These are phyloP conservation scores for Bruguiera parviflora DNA, from an alignment of 345 rosid genomes.

Conservation along the genomic window DNA sequence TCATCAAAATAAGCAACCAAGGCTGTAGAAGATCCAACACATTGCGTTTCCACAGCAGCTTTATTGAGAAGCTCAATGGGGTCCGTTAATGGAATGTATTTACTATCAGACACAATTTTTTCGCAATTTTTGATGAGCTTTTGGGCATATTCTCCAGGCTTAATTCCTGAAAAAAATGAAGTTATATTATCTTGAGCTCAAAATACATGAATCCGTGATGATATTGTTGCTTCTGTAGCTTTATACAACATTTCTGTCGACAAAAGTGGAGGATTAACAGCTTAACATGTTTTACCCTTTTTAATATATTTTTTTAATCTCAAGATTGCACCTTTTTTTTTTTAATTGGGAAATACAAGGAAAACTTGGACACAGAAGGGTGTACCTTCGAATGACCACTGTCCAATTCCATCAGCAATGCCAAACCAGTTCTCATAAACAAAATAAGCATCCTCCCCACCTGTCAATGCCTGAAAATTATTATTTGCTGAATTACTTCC, in stretches of 20 bases:
- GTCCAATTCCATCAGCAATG: conserved; percentile 69
- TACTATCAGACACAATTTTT: conserved; percentile 39
- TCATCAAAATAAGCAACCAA: conserved; percentile 61
- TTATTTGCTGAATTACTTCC: conserved; percentile 52
- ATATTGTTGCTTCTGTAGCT: not conserved
- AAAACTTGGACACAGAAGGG: not conserved
- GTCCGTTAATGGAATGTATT: conserved; percentile 29
- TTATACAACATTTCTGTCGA: too few relatives aligned
- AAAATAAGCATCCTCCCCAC: conserved; percentile 78
- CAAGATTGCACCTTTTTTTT: not conserved
- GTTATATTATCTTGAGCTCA: not conserved
- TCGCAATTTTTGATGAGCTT: conserved; percentile 55
- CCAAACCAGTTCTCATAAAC: conserved; percentile 64
- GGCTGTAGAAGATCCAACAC: conserved; percentile 60
- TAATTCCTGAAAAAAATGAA: conserved; percentile 37
- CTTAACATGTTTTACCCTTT: too few relatives aligned
- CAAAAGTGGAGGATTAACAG: too few relatives aligned
- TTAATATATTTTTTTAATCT: not conserved
- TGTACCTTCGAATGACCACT: conserved; percentile 76
- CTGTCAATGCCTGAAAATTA: conserved; percentile 89
- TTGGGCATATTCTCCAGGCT: conserved; percentile 43
- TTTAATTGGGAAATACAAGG: not conserved
- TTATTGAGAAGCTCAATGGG: conserved; percentile 48
- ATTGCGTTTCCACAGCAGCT: conserved; percentile 50
- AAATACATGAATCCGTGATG: not conserved